Conservation (phyloP, 2,329 filamentous ascomycete genomes). For the Zasmidium cellare region DNA sequence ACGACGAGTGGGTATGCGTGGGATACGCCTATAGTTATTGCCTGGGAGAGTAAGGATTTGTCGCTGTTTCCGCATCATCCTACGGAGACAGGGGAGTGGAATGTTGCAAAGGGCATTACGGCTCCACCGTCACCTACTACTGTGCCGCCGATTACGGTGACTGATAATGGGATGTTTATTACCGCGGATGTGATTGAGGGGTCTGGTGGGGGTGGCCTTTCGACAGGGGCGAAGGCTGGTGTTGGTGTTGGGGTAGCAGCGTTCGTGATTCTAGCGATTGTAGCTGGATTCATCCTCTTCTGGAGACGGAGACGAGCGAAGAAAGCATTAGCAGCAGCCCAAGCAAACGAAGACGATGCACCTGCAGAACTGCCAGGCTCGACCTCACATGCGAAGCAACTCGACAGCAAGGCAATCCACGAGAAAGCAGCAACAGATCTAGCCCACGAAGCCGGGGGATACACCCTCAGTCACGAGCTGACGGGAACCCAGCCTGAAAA, state of each 20-base stretch:
- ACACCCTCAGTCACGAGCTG: neutral
- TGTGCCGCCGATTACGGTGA: neutral
- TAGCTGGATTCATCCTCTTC: neutral
- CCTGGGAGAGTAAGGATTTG: slow-evolving; percentile 11
- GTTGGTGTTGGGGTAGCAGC: neutral
- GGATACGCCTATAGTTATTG: slow-evolving; percentile 14
- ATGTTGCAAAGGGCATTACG: neutral
- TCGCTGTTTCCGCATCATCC: slow-evolving; percentile 5
- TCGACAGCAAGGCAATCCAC: neutral
- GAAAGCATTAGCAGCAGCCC: neutral
- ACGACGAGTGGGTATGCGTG: slow-evolving; percentile 9
- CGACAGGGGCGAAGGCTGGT: neutral
- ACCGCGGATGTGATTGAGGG: neutral
- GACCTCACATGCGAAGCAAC: neutral
- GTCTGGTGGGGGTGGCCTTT: neutral
- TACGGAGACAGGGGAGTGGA: slow-evolving; percentile 1
- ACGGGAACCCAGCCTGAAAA: neutral
- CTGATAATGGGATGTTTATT: neutral
- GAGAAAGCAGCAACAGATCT: neutral
- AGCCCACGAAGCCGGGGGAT: neutral
- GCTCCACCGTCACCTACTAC: neutral
- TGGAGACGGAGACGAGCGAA: neutral
- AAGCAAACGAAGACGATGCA: neutral
- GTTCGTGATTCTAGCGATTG: neutral
- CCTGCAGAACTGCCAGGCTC: neutral